Evolutionary conservation across 2,329 filamentous ascomycete genomes (phyloP).

Genomic region (Beauveria sp.): DNA sequence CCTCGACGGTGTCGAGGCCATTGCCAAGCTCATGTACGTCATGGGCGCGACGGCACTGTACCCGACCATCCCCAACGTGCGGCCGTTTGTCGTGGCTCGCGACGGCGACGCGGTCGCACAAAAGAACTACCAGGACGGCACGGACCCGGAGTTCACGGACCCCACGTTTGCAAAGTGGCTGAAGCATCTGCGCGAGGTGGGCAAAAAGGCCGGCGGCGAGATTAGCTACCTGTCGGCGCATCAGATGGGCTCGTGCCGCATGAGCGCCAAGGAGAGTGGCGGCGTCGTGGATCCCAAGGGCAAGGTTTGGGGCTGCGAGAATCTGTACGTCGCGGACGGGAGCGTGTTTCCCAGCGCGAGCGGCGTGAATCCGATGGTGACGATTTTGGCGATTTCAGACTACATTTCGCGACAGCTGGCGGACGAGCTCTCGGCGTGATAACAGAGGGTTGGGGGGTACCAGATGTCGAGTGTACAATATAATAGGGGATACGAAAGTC

Average conservation of each 20-base stretch:
- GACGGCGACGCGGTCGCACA: conserved; percentile 15
- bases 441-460: not conserved
- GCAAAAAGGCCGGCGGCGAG: conserved; percentile 40
- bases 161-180: conserved; percentile 57
- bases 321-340: conserved; percentile 64
- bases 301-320: conserved; percentile 57
- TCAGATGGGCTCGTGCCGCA: conserved; percentile 73
- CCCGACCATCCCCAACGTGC: conserved; percentile 52
- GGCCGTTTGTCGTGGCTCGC: conserved; percentile 47
- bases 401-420: conserved; percentile 53
- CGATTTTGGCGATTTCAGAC: conserved; percentile 63
- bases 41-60: conserved; percentile 76
- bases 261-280: conserved; percentile 46
- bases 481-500: not conserved
- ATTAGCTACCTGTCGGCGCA: conserved; percentile 62
- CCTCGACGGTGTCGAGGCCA: conserved; percentile 62
- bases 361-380: conserved; percentile 78
- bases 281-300: conserved; percentile 54
- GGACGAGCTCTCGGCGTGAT: conserved; percentile 28
- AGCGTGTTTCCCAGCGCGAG: conserved; percentile 70
- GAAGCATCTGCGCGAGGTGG: conserved; percentile 36
- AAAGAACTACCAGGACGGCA: conserved; percentile 14
- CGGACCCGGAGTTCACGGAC: conserved; percentile 46
- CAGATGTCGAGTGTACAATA: not conserved
- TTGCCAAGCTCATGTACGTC: conserved; percentile 71